Conservation (phyloP, 2,329 filamentous ascomycete genomes). For the Microascus cirrosus region DNA sequence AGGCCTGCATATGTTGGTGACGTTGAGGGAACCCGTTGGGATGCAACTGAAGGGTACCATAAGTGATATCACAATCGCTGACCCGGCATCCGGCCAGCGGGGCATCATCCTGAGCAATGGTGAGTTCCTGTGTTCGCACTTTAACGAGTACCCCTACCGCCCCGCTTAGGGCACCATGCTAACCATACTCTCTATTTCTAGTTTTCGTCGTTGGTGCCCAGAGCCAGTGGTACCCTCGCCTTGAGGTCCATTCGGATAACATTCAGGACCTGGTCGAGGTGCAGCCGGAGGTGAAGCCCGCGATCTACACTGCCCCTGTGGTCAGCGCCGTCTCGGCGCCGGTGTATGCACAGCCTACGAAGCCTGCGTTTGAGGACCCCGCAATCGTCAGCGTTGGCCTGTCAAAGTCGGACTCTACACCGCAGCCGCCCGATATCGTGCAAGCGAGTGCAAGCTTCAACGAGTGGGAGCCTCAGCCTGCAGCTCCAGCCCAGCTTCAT, state of each 20-base stretch:
- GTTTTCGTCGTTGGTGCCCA: slow-evolving; percentile 30
- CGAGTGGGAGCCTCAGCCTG: background rate
- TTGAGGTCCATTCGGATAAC: slow-evolving; percentile 11
- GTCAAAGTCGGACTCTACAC: background rate
- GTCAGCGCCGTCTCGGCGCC: slow-evolving; percentile 14
- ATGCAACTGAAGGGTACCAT: slow-evolving; percentile 60
- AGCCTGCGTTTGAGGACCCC: slow-evolving; percentile 57
- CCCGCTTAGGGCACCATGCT: slow-evolving; percentile 5
- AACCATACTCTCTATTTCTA: slow-evolving; percentile 10
- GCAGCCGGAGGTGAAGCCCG: slow-evolving; percentile 15
- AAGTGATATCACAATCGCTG: slow-evolving; percentile 37
- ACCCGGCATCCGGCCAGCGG: slow-evolving; percentile 38
- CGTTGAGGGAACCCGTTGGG: slow-evolving; percentile 53
- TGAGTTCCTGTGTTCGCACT: slow-evolving; percentile 23
- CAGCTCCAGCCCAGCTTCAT: background rate
- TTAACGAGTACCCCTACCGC: background rate
- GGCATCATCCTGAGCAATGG: slow-evolving; percentile 63
- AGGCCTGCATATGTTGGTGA: slow-evolving; percentile 65
- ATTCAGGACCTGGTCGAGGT: slow-evolving; percentile 33
- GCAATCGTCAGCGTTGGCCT: slow-evolving; percentile 60
- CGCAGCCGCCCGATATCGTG: background rate
- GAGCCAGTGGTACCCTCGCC: slow-evolving; percentile 25
- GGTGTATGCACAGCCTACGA: slow-evolving; percentile 12
- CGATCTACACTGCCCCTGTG: slow-evolving; percentile 15
- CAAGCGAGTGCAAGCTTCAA: background rate